Conservation (phyloP, 2,329 filamentous ascomycete species). For the Blastomyces parvus region DNA sequence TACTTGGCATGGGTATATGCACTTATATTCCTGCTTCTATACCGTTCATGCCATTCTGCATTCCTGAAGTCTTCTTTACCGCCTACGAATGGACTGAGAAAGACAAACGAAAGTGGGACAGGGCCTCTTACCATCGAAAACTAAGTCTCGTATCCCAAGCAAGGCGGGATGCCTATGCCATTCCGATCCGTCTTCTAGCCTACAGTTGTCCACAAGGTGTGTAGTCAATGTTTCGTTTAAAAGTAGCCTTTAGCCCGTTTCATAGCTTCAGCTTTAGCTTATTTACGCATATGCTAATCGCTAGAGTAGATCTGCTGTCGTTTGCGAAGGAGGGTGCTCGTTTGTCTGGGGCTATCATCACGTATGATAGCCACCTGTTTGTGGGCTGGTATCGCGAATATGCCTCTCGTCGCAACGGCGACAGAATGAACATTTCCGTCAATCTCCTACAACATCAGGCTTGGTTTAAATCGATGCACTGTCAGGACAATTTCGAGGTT, state of each 20-base stretch:
- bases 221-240: background rate
- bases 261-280: background rate
- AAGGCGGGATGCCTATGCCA: background rate
- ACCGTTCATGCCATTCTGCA: background rate
- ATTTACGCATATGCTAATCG: background rate
- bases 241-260: background rate
- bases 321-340: conserved; percentile 7
- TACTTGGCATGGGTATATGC: conserved; percentile 1
- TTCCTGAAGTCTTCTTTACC: conserved; percentile 9
- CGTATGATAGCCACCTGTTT: conserved; percentile 7
- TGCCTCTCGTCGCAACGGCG: conserved; percentile 8
- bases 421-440: background rate
- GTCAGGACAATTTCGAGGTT: conserved; percentile 6
- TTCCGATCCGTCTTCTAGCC: background rate
- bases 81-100: conserved; percentile 1
- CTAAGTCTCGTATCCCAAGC: background rate
- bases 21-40: conserved; percentile 2
- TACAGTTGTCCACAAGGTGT: background rate
- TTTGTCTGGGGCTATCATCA: conserved; percentile 7
- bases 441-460: conserved; percentile 1
- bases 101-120: conserved; percentile 9
- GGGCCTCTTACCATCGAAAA: background rate
- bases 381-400: conserved; percentile 10
- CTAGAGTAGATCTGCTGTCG: background rate
- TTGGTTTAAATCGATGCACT: conserved; percentile 8